A percentile compares a stretch with the other conserved stretches of the same genome.
These are phyloP conservation scores for Camillea tinctor DNA, from an alignment of 2,329 filamentous ascomycete genomes.

Conservation along the genomic window DNA sequence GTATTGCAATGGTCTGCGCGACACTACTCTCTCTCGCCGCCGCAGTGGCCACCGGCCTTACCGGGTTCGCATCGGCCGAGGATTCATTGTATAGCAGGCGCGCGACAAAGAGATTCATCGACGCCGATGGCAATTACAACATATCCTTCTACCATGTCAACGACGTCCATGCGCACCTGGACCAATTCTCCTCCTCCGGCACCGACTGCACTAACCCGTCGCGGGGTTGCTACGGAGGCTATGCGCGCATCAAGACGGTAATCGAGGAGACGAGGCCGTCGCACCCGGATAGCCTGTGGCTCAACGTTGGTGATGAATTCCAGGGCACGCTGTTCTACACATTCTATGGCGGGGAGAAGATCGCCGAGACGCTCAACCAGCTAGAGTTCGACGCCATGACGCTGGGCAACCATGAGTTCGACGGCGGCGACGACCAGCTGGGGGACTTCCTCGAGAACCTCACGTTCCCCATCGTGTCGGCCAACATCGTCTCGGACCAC, in stretches of 20 bases:
- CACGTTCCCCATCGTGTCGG: conserved; percentile 63
- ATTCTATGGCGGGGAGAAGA: conserved; percentile 67
- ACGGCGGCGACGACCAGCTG: conserved; percentile 61
- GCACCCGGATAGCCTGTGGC: conserved; percentile 59
- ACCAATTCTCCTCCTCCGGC: conserved; percentile 60
- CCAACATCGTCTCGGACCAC: conserved; percentile 62
- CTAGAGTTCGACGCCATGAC: conserved; percentile 68
- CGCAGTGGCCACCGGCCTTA: conserved; percentile 14
- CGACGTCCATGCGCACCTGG: conserved; percentile 66
- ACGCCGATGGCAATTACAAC: conserved; percentile 51
- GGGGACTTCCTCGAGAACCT: conserved; percentile 62
- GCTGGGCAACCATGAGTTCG: conserved; percentile 66
- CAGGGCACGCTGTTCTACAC: conserved; percentile 67
- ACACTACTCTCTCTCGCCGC: conserved; percentile 15
- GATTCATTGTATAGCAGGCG: conserved; percentile 51
- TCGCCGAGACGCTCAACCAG: conserved; percentile 63
- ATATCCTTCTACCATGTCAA: conserved; percentile 69
- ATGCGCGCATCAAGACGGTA: conserved; percentile 61
- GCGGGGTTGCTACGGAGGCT: conserved; percentile 62
- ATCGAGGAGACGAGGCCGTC: conserved; percentile 55
- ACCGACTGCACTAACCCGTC: conserved; percentile 58
- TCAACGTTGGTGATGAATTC: conserved; percentile 69
- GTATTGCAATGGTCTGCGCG: conserved; percentile 16
- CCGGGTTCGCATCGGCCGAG: conserved; percentile 31
- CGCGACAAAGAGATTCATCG: conserved; percentile 48